Conservation (phyloP, 352 stramenopile species). For the Phytopythium delawarense region DNA sequence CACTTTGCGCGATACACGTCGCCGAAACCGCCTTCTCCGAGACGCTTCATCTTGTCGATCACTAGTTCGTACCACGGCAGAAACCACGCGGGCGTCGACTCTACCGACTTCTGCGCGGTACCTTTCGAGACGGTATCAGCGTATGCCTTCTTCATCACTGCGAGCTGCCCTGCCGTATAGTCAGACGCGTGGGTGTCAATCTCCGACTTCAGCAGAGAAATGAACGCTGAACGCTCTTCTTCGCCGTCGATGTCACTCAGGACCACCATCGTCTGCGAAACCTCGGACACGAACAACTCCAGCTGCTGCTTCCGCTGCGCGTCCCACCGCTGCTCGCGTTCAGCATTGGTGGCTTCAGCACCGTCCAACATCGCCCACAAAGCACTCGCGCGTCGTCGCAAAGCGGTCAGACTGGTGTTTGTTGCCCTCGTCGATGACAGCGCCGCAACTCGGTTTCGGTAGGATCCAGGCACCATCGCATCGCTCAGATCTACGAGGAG, state of each 20-base stretch:
- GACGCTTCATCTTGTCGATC: constrained; percentile 2
- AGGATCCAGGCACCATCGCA: background rate
- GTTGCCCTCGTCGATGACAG: background rate
- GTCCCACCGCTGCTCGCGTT: background rate
- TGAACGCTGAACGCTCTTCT: background rate
- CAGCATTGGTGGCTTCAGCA: background rate
- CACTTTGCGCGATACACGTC: constrained; percentile 4
- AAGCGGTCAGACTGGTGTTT: background rate
- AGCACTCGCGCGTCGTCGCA: background rate
- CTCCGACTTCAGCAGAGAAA: background rate
- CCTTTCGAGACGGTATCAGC: background rate
- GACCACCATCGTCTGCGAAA: background rate
- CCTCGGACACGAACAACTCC: background rate
- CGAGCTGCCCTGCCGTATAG: background rate
- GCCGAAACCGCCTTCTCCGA: constrained; percentile 2
- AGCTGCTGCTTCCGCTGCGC: background rate
- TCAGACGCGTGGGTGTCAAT: background rate
- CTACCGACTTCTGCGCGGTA: background rate
- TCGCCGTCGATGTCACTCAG: background rate
- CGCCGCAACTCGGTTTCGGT: background rate
- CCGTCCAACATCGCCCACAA: background rate
- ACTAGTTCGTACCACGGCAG: constrained; percentile 14
- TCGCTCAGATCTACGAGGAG: background rate
- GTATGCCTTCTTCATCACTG: constrained; percentile 3
- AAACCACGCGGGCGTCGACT: constrained; percentile 10